phyloP scores from a whole-genome alignment of 805 yeast genomes.

The Candida yuanshanica region DNA sequence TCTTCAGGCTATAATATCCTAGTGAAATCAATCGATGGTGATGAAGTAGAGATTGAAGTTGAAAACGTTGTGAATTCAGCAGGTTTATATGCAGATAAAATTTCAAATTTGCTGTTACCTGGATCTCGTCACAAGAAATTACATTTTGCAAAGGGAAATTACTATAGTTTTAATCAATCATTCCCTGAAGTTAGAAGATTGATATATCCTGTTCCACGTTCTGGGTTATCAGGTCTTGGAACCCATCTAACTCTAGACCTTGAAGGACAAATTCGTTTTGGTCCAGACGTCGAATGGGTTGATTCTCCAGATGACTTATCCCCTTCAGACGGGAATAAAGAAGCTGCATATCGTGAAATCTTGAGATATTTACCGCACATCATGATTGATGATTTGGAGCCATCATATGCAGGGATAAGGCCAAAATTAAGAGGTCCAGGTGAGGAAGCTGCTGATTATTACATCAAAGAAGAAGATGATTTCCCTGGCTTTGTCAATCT shows the following conservation, averaged over 20 bases:
- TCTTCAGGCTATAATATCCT: conserved; percentile 25
- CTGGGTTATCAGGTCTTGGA: conserved; percentile 70
- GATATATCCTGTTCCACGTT: conserved; percentile 78
- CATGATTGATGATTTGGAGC: conserved; percentile 43
- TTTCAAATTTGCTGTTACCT: conserved; percentile 69
- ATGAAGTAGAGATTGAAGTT: conserved; percentile 38
- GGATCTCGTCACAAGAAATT: conserved; percentile 48
- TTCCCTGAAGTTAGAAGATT: conserved; percentile 48
- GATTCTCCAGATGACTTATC: conserved; percentile 40
- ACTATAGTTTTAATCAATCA: conserved; percentile 51
- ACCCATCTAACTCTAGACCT: conserved; percentile 82
- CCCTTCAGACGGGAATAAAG: conserved; percentile 44
- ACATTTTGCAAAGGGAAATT: conserved; percentile 80
- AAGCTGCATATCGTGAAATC: conserved; percentile 54
- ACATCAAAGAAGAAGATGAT: conserved; percentile 60
- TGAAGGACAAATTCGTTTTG: conserved; percentile 75
- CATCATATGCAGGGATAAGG: conserved; percentile 77
- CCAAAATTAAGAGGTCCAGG: conserved; percentile 61
- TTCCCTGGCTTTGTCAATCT: conserved; percentile 75
- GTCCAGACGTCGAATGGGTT: conserved; percentile 88
- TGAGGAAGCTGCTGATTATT: conserved; percentile 55
- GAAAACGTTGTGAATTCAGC: conserved; percentile 70
- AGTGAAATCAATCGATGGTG: conserved; percentile 25
- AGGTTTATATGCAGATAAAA: conserved; percentile 68
- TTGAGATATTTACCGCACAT: conserved; percentile 59